Evolutionary conservation across 805 yeast genomes (phyloP), one percentile per base, ranked within the genome.

Genomic region (Wickerhamomyces pijperi): DNA sequence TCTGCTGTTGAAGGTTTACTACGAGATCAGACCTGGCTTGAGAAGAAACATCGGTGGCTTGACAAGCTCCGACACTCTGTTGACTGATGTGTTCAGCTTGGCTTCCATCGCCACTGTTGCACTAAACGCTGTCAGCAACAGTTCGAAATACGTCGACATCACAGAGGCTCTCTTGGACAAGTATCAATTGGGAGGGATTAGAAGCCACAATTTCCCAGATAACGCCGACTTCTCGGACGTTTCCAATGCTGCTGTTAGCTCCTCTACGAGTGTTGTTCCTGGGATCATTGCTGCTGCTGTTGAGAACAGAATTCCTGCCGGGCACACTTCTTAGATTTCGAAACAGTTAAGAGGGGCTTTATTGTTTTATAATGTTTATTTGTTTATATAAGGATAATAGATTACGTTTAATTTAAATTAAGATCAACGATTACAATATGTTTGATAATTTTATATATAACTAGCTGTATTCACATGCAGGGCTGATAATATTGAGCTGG

Each of bases 1-100:
- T 11, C 41, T 59, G 29, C 48, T 63, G 25, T 55, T 64, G 46
- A 56, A 50, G 28, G 44, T 59, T 23, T 64, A 61, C 38, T 47
- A 46, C 15, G 48, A 54, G 17, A 48, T 64, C 16, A 54, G 56
- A 34, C 38, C 42, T 7, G 58, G 55, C 8, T 33, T 63, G n/a
- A 60, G 66, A 43, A 50, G 46, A 32, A 20, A 46, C 17, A 36
- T 49, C 5, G 32, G 37, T 7, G 35, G 42, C 5, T 28, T 36
- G 16, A 29, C 48, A 2, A 36, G 42, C 14, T 39, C 52, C 3
- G 39, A 50, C 12, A 51, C 61, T 12, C 45, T 63, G 12, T 41
- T 53, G 1, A 56, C 58, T 17, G 55, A 53, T 21, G 46, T 54
- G 21, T 54, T 59, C 16, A 57, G 55, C 13, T 51, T 59, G 28